A percentile compares a stretch with the other conserved stretches of the same genome.
Evolutionary conservation across 208 protist genomes (phyloP).

Genomic region (Angomonas deanei): DNA sequence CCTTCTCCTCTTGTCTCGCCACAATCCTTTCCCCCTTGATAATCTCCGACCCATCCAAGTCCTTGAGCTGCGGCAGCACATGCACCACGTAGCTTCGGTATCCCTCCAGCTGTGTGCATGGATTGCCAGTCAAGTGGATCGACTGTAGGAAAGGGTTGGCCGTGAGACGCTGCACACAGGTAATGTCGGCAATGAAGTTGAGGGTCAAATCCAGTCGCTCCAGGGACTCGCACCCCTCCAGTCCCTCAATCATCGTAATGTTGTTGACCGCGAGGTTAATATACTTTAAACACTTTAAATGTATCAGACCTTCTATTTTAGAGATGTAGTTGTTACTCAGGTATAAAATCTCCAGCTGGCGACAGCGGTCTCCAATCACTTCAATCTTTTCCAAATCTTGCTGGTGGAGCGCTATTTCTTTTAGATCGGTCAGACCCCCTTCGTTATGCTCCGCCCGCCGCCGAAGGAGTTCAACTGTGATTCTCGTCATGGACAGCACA

Average conservation of each 20-base stretch:
- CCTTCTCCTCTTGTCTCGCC: constrained; percentile 79
- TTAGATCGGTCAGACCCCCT: constrained; percentile 87
- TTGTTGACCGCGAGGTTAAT: constrained; percentile 97
- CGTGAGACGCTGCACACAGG: constrained; percentile 61
- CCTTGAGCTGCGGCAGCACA: constrained; percentile 87
- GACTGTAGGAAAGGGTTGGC: constrained; percentile 83
- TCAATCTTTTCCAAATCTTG: constrained; percentile 94
- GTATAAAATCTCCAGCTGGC: constrained; percentile 93
- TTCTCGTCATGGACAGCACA: constrained; percentile 48
- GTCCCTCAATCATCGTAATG: constrained; percentile 89
- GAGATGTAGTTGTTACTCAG: constrained; percentile 96
- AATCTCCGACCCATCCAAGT: constrained; percentile 88
- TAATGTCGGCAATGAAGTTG: constrained; percentile 94
- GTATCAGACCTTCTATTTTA: constrained; percentile 91
- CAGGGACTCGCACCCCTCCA: constrained; percentile 92
- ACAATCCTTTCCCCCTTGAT: constrained; percentile 80
- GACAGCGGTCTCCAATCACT: constrained; percentile 74
- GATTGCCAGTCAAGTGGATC: constrained; percentile 94
- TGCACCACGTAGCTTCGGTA: constrained; percentile 92
- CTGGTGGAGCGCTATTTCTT: constrained; percentile 96
- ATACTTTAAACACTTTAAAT: constrained; percentile 95
- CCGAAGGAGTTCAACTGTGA: constrained; percentile 91
- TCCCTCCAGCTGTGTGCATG: constrained; percentile 81
- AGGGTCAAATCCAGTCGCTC: constrained; percentile 95
- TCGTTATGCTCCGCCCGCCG: constrained; percentile 97